Conservation (phyloP, 2,329 filamentous ascomycete genomes). For the Verticillium albo-atrum region DNA sequence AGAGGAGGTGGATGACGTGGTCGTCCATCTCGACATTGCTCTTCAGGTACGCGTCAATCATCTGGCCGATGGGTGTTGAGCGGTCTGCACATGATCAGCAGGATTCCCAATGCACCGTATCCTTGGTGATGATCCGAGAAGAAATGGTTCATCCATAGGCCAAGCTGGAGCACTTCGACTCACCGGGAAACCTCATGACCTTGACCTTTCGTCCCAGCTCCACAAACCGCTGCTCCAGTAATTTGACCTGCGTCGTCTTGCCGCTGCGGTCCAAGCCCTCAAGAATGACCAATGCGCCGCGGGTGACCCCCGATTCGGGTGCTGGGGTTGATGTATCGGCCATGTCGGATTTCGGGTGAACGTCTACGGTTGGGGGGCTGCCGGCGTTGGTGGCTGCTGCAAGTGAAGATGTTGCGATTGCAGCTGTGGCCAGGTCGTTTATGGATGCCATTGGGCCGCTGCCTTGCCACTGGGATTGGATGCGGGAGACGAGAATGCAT, state of each 20-base stretch:
- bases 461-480: not conserved
- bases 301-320: conserved; percentile 20
- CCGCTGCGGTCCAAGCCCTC: conserved; percentile 88
- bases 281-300: conserved; percentile 75
- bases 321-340: not conserved
- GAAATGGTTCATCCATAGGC: not conserved
- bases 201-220: conserved; percentile 44
- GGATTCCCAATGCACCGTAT: too few species aligned
- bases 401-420: conserved; percentile 35
- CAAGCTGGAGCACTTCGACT: conserved; percentile 14
- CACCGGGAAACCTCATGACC: conserved; percentile 55
- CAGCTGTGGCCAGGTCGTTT: conserved; percentile 44
- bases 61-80: conserved; percentile 76
- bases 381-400: conserved; percentile 3
- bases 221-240: conserved; percentile 53
- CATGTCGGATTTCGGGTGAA: not conserved
- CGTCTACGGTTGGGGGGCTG: not conserved
- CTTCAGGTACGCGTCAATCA: conserved; percentile 81
- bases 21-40: conserved; percentile 72
- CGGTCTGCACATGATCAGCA: conserved; percentile 54
- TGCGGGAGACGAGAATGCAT: not conserved
- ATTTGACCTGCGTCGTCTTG: conserved; percentile 84
- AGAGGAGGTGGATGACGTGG: conserved; percentile 84
- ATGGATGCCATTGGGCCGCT: conserved; percentile 37
- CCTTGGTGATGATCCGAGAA: not conserved